Evolutionary conservation across 768 basidiomycete genomes (phyloP).

Genomic region (Hypholoma sublateritium): DNA sequence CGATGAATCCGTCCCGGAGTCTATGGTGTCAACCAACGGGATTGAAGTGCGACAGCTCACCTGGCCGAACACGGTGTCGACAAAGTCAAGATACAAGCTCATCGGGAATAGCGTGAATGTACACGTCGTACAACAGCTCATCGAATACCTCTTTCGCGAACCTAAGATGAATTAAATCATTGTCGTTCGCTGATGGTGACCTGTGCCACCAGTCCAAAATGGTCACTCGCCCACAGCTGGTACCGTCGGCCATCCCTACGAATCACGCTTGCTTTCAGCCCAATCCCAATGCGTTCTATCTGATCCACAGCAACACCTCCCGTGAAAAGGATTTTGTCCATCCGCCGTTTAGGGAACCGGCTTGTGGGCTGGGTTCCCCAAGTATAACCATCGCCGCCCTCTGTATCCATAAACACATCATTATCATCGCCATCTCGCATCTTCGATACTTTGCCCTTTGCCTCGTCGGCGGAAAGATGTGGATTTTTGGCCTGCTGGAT

Average conservation of each 20-base stretch:
- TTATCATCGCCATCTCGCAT: not conserved
- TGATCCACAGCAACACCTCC: constrained; percentile 1
- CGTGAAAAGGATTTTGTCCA: constrained; percentile 17
- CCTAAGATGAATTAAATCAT: not conserved
- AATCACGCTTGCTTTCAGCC: constrained; percentile 2
- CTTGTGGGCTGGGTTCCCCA: constrained; percentile 18
- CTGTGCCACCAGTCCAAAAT: constrained; percentile 12
- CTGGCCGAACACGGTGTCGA: constrained; percentile 66
- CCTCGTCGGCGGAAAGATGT: not conserved
- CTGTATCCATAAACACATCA: not conserved
- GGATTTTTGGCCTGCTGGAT: not conserved
- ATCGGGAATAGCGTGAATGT: constrained; percentile 88
- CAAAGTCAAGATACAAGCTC: constrained; percentile 70
- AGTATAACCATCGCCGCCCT: constrained; percentile 10
- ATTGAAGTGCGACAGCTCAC: constrained; percentile 30
- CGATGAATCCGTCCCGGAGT: not conserved
- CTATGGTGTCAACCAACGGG: not conserved
- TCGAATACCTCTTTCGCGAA: constrained; percentile 55
- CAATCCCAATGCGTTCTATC: constrained; percentile 12
- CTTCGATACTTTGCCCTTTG: not conserved
- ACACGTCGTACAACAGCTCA: constrained; percentile 60
- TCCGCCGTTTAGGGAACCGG: constrained; percentile 8
- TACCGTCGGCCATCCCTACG: not conserved
- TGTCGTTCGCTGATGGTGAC: not conserved
- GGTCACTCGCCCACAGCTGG: constrained; percentile 14